A percentile compares a stretch with the other conserved stretches of the same genome.
phyloP scores from a whole-genome alignment of 495 filamentous ascomycete species.

The Symbiotaphrina buchneri region DNA sequence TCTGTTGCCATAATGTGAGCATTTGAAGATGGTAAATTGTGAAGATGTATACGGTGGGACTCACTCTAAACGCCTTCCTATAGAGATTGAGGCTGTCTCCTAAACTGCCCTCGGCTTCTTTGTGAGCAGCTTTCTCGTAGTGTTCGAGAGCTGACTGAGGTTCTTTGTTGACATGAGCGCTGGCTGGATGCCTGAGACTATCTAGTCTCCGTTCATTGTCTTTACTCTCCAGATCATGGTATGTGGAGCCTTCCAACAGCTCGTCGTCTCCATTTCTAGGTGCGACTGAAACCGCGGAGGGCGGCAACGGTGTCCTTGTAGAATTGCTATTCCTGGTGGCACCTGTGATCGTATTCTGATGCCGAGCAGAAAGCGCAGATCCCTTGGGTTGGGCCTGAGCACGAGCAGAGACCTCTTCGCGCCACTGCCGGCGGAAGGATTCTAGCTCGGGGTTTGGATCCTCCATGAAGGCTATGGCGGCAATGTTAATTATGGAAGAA shows the following conservation, averaged over 20 bases:
- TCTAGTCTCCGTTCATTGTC: constrained; percentile 13
- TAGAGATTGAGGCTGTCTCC: constrained; percentile 83
- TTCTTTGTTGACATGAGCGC: constrained; percentile 14
- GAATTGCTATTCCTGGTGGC: no score
- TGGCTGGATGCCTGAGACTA: constrained; percentile 18
- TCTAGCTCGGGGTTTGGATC: constrained; percentile 50
- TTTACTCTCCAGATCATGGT: constrained; percentile 20
- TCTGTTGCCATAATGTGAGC: constrained; percentile 20
- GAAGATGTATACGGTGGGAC: constrained; percentile 3
- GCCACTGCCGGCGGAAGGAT: constrained; percentile 62
- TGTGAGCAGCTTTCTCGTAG: constrained; percentile 81
- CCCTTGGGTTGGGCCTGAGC: constrained; percentile 3
- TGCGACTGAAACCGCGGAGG: constrained; percentile 13
- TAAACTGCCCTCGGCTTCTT: constrained; percentile 59
- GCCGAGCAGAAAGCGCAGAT: background rate
- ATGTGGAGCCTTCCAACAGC: constrained; percentile 16
- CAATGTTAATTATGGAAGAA: no score
- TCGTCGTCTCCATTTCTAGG: constrained; percentile 16
- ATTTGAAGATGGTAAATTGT: constrained; percentile 2
- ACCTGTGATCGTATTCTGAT: background rate
- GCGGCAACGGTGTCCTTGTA: constrained; percentile 2
- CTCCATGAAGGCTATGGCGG: constrained; percentile 21
- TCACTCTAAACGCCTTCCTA: constrained; percentile 67
- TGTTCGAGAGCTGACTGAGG: constrained; percentile 71
- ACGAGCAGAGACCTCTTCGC: constrained; percentile 46